Percentiles rank a stretch among this genome's conserved stretches.
phyloP scores from a whole-genome alignment of 129 eudicot species.

The Saussurea involucrata region DNA sequence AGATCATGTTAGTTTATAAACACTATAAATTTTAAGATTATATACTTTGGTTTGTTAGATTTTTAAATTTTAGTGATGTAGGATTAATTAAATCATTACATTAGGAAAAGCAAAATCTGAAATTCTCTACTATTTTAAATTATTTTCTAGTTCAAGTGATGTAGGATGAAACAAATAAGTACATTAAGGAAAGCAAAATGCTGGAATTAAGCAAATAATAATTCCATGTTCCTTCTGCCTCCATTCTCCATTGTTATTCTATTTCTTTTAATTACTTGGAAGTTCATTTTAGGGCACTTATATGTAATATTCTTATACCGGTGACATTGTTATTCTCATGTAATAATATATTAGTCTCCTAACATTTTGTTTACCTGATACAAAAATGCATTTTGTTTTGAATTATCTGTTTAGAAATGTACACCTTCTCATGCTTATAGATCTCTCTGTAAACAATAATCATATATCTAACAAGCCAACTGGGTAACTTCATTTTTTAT shows the following conservation, averaged over 20 bases:
- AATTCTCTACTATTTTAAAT: neutral
- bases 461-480: neutral
- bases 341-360: neutral
- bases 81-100: neutral
- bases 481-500: neutral
- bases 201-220: neutral
- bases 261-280: neutral
- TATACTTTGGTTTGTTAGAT: neutral
- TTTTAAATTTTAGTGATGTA: neutral
- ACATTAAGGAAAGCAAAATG: too few relatives aligned
- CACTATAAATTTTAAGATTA: too few relatives aligned
- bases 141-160: neutral
- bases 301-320: neutral
- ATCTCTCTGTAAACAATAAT: neutral
- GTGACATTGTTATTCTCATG: neutral
- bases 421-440: neutral
- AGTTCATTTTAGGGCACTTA: neutral
- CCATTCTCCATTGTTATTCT: neutral
- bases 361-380: neutral
- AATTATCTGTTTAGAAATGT: neutral
- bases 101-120: neutral
- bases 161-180: neutral
- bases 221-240: neutral
- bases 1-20: neutral
- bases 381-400: neutral